Evolutionary conservation across 805 yeast genomes (phyloP).

Genomic region (Tetrapisispora taiwanensis): DNA sequence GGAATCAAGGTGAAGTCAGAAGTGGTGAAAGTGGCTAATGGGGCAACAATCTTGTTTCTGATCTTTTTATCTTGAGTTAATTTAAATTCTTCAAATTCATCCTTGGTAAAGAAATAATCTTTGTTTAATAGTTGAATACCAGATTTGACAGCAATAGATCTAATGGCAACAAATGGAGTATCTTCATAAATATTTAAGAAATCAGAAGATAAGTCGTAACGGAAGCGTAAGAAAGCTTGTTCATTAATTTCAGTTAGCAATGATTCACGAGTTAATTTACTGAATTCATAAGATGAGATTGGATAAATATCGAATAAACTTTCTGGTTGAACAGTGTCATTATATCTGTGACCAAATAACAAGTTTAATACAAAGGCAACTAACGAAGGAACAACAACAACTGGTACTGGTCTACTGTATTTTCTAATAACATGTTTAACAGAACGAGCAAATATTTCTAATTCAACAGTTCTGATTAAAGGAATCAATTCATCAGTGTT

Average conservation of each 20-base stretch:
- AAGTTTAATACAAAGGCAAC: constrained; percentile 65
- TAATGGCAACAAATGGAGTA: constrained; percentile 39
- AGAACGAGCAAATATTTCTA: constrained; percentile 73
- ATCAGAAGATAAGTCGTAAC: constrained; percentile 42
- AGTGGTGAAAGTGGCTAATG: constrained; percentile 39
- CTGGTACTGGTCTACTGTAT: constrained; percentile 37
- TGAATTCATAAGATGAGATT: constrained; percentile 33
- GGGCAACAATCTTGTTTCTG: constrained; percentile 24
- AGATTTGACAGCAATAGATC: constrained; percentile 63
- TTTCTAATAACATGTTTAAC: constrained; percentile 62
- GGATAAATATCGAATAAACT: constrained; percentile 40
- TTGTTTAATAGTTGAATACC: constrained; percentile 76
- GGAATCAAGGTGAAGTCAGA: constrained; percentile 71
- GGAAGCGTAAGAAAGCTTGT: constrained; percentile 54
- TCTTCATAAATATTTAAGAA: constrained; percentile 36
- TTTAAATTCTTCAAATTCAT: constrained; percentile 26
- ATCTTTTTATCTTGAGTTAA: constrained; percentile 30
- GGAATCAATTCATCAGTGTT: constrained; percentile 34
- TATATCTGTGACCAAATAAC: constrained; percentile 46
- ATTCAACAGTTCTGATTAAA: constrained; percentile 36
- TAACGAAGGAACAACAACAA: constrained; percentile 45
- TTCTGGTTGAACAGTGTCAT: constrained; percentile 32
- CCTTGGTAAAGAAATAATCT: constrained; percentile 33
- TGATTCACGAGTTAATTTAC: constrained; percentile 36
- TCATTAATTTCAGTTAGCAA: constrained; percentile 37